phyloP scores from a whole-genome alignment of 2,329 filamentous ascomycete species.

The Plectosphaerella plurivora region DNA sequence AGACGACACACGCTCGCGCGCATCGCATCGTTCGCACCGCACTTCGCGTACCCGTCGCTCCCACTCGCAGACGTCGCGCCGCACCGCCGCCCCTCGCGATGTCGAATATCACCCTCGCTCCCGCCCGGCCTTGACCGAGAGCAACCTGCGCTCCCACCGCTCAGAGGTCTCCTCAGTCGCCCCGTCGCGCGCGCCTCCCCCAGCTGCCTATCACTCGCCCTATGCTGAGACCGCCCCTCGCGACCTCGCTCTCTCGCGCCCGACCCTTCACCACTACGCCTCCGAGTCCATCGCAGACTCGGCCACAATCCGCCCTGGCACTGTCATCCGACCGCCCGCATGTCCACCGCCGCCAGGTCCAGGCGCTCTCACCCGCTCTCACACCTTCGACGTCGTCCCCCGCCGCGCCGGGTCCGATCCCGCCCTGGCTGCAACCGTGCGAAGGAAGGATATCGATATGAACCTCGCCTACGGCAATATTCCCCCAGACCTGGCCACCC shows the following conservation, averaged over 20 bases:
- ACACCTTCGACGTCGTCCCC: slow-evolving; percentile 12
- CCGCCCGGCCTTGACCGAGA: slow-evolving; percentile 41
- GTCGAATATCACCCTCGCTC: slow-evolving; percentile 9
- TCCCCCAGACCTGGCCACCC: slow-evolving; percentile 59
- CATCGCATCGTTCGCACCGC: slow-evolving; percentile 36
- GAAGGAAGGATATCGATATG: slow-evolving; percentile 69
- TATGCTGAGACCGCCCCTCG: slow-evolving; percentile 40
- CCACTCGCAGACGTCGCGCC: slow-evolving; percentile 16
- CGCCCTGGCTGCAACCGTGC: slow-evolving; percentile 20
- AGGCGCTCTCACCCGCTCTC: not conserved
- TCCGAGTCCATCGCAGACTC: slow-evolving; percentile 15
- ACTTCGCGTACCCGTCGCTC: slow-evolving; percentile 28
- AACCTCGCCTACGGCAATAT: slow-evolving; percentile 85
- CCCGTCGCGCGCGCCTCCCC: slow-evolving; percentile 32
- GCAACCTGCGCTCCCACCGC: slow-evolving; percentile 45
- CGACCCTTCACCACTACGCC: slow-evolving; percentile 10
- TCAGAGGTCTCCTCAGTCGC: slow-evolving; percentile 47
- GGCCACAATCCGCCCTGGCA: slow-evolving; percentile 7
- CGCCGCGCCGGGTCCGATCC: slow-evolving; percentile 36
- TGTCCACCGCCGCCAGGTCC: slow-evolving; percentile 7
- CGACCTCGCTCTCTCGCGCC: slow-evolving; percentile 31
- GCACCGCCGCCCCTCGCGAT: slow-evolving; percentile 3
- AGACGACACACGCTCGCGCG: slow-evolving; percentile 28
- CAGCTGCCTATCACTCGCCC: slow-evolving; percentile 29
- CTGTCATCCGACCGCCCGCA: slow-evolving; percentile 14